These are phyloP conservation scores for Russula griseocarnosa DNA, from an alignment of 768 basidiomycete genomes.

Conservation along the genomic window DNA sequence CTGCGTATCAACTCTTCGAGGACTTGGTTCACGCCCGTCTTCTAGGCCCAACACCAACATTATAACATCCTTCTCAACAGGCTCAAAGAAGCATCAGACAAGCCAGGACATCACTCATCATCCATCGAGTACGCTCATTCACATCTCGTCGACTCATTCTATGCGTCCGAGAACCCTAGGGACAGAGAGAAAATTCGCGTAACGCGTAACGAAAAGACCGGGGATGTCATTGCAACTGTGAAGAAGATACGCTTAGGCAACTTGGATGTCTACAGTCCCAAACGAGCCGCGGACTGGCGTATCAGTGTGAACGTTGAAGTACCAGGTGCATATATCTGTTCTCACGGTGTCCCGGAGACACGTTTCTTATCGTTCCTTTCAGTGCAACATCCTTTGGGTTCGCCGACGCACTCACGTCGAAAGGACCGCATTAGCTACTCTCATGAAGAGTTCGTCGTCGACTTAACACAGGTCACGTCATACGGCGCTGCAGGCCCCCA, in stretches of 20 bases:
- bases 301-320: constrained; percentile 91
- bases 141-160: constrained; percentile 77
- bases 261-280: constrained; percentile 83
- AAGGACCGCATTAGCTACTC: constrained; percentile 92
- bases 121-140: constrained; percentile 74
- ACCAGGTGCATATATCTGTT: constrained; percentile 53
- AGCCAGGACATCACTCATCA: constrained; percentile 49
- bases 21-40: constrained; percentile 7
- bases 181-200: constrained; percentile 68
- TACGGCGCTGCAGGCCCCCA: constrained; percentile 44
- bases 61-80: constrained; percentile 86
- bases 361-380: constrained; percentile 4
- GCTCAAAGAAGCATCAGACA: constrained; percentile 55
- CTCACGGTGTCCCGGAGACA: neutral
- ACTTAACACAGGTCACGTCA: constrained; percentile 87
- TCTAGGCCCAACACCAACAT: constrained; percentile 78
- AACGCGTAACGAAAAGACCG: constrained; percentile 74
- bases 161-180: constrained; percentile 41
- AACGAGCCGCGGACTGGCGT: constrained; percentile 82
- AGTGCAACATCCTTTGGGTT: constrained; percentile 69
- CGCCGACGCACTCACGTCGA: constrained; percentile 55
- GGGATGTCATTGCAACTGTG: constrained; percentile 61
- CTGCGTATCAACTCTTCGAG: constrained; percentile 25
- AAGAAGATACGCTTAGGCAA: constrained; percentile 82
- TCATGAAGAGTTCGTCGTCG: constrained; percentile 90